A percentile compares a stretch with the other conserved stretches of the same genome.
Conservation (phyloP, 176 grass and related monocot genomes). For the Pontederia paniculata region DNA sequence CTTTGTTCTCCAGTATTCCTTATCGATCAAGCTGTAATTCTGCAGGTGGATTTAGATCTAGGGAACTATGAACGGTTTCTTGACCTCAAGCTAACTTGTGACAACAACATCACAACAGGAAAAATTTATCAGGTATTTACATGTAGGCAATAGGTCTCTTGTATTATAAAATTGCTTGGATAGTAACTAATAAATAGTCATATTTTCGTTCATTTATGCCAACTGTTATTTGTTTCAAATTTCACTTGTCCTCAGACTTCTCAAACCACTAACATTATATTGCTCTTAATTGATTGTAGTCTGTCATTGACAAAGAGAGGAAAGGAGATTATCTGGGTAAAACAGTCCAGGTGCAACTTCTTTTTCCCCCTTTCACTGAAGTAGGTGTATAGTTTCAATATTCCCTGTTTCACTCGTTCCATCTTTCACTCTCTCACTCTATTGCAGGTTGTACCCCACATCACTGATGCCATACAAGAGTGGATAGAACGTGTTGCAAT, state of each 20-base stretch:
- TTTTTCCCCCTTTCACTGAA: not conserved
- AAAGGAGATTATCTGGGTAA: slow-evolving; percentile 39
- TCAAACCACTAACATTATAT: slow-evolving; percentile 1
- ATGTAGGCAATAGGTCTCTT: not conserved
- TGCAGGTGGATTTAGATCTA: slow-evolving; percentile 32
- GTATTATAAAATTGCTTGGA: not conserved
- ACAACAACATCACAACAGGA: slow-evolving; percentile 39
- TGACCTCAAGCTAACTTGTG: slow-evolving; percentile 27
- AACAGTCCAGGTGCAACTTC: slow-evolving; percentile 27
- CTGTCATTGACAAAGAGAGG: slow-evolving; percentile 36
- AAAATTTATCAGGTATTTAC: slow-evolving; percentile 36
- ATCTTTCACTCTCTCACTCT: not conserved
- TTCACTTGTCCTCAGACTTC: not conserved
- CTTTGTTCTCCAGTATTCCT: no score
- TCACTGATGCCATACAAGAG: slow-evolving; percentile 39
- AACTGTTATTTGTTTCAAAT: not conserved
- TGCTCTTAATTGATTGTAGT: slow-evolving; percentile 10
- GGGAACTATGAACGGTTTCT: slow-evolving; percentile 39
- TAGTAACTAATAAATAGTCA: not conserved
- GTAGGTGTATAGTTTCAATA: not conserved
- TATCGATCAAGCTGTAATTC: not conserved
- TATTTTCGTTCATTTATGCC: no score
- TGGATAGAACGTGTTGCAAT: slow-evolving; percentile 28
- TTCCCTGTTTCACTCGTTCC: not conserved
- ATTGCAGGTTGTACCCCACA: slow-evolving; percentile 33